Evolutionary conservation across 768 basidiomycete genomes (phyloP).

Genomic region (Mycena amicta): DNA sequence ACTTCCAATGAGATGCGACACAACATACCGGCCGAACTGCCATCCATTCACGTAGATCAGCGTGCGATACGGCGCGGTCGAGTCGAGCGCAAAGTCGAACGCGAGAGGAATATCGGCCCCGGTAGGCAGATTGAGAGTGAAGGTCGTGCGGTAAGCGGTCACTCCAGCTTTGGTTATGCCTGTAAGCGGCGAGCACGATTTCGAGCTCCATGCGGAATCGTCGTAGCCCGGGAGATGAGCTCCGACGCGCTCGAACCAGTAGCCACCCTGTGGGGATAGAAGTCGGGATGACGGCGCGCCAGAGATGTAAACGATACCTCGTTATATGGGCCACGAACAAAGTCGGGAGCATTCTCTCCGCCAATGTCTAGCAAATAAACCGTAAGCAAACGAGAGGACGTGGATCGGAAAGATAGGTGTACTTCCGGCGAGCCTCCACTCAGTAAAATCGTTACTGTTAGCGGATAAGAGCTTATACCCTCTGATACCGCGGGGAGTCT

Average conservation of each 20-base stretch:
- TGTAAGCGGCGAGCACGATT: constrained; percentile 42
- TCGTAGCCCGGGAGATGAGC: constrained; percentile 66
- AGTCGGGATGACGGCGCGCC: too few species aligned
- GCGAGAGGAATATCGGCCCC: constrained; percentile 58
- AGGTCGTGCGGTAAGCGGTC: constrained; percentile 65
- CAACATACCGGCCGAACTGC: constrained; percentile 64
- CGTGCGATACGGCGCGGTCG: constrained; percentile 59
- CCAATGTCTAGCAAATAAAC: constrained; percentile 33
- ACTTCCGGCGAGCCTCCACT: constrained; percentile 47
- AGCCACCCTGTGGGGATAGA: constrained; percentile 38
- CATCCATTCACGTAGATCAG: constrained; percentile 72
- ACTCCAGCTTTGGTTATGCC: constrained; percentile 56
- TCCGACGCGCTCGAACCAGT: constrained; percentile 54
- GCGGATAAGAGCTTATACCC: constrained; percentile 54
- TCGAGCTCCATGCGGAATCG: constrained; percentile 52
- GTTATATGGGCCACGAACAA: constrained; percentile 58
- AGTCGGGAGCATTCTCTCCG: constrained; percentile 52
- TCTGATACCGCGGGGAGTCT: constrained; percentile 68
- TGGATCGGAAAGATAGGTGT: neutral
- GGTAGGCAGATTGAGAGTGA: constrained; percentile 52
- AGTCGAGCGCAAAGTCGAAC: constrained; percentile 57
- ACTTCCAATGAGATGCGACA: constrained; percentile 10
- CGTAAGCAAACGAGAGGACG: neutral
- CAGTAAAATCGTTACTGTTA: constrained; percentile 32
- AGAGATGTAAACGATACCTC: constrained; percentile 28